Evolutionary conservation across 2,329 filamentous ascomycete genomes (phyloP).

Genomic region (Aspergillus niger): DNA sequence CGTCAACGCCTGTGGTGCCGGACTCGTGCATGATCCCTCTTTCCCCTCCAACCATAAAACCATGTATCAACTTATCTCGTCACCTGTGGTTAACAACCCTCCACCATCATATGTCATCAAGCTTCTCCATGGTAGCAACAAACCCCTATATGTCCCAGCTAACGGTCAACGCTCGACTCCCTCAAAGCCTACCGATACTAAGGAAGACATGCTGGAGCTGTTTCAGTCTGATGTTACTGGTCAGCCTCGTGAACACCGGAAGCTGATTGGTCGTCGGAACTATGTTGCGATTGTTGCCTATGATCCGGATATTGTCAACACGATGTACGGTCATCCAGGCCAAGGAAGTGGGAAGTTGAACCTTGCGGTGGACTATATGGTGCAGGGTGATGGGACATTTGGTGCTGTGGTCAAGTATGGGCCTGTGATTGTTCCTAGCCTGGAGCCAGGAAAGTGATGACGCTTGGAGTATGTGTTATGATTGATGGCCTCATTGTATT

Average conservation of each 20-base stretch:
- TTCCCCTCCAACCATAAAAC: constrained; percentile 95
- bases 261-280: constrained; percentile 89
- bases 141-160: constrained; percentile 82
- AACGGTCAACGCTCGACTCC: constrained; percentile 76
- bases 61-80: constrained; percentile 98
- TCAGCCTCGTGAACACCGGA: constrained; percentile 77
- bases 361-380: constrained; percentile 92
- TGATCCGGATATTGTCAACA: constrained; percentile 75
- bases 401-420: constrained; percentile 90
- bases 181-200: constrained; percentile 76
- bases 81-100: constrained; percentile 86
- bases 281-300: constrained; percentile 94
- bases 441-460: constrained; percentile 69
- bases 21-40: constrained; percentile 88
- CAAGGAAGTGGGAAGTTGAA: constrained; percentile 62
- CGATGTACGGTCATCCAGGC: constrained; percentile 42
- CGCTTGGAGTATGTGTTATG: neutral
- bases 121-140: constrained; percentile 86
- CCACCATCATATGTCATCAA: constrained; percentile 84
- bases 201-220: constrained; percentile 99
- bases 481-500: neutral
- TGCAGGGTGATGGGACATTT: constrained; percentile 85
- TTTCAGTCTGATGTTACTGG: constrained; percentile 93
- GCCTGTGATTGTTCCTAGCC: constrained; percentile 87
- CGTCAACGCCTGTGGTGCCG: constrained; percentile 88